Conservation (phyloP, 2,329 filamentous ascomycete species). For the Alternaria ethzedia region DNA sequence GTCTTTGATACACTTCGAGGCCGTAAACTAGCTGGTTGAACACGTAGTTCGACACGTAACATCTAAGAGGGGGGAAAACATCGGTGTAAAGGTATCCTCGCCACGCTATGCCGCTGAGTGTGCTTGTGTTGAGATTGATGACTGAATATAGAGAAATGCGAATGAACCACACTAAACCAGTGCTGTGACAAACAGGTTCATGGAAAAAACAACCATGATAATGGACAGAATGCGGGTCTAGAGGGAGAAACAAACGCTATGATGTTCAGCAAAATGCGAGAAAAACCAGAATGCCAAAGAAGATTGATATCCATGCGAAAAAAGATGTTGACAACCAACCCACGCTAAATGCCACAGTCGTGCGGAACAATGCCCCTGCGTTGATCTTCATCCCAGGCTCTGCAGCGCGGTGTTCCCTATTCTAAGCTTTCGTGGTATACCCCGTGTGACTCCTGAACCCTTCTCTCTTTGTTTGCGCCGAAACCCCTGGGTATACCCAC, state of each 20-base stretch:
- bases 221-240: slow-evolving; percentile 24
- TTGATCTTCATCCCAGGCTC: slow-evolving; percentile 25
- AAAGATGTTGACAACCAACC: slow-evolving; percentile 30
- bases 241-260: slow-evolving; percentile 32
- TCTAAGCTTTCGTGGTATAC: slow-evolving; percentile 14
- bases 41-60: not conserved
- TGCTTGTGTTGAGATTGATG: slow-evolving; percentile 13
- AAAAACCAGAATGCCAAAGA: slow-evolving; percentile 25
- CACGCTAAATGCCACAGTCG: slow-evolving; percentile 49
- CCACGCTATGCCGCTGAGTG: slow-evolving; percentile 28
- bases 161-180: slow-evolving; percentile 25
- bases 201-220: slow-evolving; percentile 10
- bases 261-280: slow-evolving; percentile 26
- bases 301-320: slow-evolving; percentile 24
- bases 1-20: slow-evolving; percentile 11
- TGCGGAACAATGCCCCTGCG: slow-evolving; percentile 29
- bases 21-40: not conserved
- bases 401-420: slow-evolving; percentile 9
- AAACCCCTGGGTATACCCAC: slow-evolving; percentile 18
- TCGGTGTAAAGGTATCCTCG: slow-evolving; percentile 22
- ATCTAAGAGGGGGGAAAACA: slow-evolving; percentile 9
- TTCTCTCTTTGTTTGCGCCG: slow-evolving; percentile 10
- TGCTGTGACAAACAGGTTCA: slow-evolving; percentile 25
- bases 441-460: slow-evolving; percentile 2
- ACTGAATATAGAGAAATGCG: slow-evolving; percentile 24